Percentiles rank a stretch among this genome's conserved stretches.
These are phyloP conservation scores for Cutaneotrichosporon arboriforme DNA, from an alignment of 1,284 basidiomycete genomes.

Conservation along the genomic window DNA sequence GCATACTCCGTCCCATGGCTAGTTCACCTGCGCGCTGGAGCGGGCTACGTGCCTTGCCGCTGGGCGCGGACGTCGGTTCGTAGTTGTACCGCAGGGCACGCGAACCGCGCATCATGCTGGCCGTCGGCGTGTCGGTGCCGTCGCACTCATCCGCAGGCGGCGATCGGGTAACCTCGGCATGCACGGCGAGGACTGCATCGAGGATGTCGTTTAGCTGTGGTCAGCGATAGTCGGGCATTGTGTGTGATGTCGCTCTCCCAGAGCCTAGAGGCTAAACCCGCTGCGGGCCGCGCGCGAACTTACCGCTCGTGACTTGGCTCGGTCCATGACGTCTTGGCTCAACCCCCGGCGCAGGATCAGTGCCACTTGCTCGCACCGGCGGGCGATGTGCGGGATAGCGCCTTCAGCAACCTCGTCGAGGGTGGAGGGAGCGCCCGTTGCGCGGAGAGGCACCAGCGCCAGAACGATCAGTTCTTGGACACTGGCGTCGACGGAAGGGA, in stretches of 20 bases:
- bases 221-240: not conserved
- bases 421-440: not conserved
- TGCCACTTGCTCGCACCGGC: slow-evolving; percentile 19
- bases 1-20: slow-evolving; percentile 17
- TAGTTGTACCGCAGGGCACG: not conserved
- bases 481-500: slow-evolving; percentile 6
- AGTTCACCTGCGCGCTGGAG: slow-evolving; percentile 11
- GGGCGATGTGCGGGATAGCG: slow-evolving; percentile 8
- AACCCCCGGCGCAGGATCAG: slow-evolving; percentile 15
- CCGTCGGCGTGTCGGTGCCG: not conserved
- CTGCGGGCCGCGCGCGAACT: slow-evolving; percentile 2
- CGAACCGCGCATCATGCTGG: not conserved
- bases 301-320: slow-evolving; percentile 17
- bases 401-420: not conserved
- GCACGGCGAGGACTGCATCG: slow-evolving; percentile 19
- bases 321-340: slow-evolving; percentile 4
- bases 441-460: slow-evolving; percentile 16
- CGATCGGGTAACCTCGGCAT: slow-evolving; percentile 7
- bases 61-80: too few species aligned
- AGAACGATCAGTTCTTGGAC: slow-evolving; percentile 29
- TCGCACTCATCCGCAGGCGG: slow-evolving; percentile 4
- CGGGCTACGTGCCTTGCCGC: not conserved
- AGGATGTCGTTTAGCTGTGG: slow-evolving; percentile 24
- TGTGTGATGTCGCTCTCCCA: too few species aligned
- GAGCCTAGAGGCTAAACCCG: too few species aligned